Evolutionary conservation across 306 rosid genomes (phyloP).

Genomic region (Nissolia schottii): DNA sequence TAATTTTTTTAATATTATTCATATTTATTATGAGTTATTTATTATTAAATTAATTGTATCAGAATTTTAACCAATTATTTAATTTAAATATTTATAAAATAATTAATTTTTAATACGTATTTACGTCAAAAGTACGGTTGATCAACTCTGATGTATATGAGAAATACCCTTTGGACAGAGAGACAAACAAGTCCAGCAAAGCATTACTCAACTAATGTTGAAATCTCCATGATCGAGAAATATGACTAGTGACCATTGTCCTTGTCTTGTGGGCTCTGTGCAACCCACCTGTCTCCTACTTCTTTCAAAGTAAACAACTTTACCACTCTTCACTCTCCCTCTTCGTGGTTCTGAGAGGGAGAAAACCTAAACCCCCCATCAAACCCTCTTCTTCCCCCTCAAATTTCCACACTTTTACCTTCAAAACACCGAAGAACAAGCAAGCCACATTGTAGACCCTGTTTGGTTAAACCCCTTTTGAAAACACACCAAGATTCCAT

Average conservation of each 20-base stretch:
- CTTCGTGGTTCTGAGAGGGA: neutral
- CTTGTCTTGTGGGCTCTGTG: slow-evolving; percentile 27
- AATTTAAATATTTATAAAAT: too few relatives aligned
- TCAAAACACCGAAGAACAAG: neutral
- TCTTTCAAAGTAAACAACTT: neutral
- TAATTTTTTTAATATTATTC: too few relatives aligned
- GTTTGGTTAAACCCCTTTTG: neutral
- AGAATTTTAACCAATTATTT: too few relatives aligned
- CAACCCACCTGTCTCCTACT: slow-evolving; percentile 30
- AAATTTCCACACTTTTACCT: neutral
- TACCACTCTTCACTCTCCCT: neutral
- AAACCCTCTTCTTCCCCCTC: neutral
- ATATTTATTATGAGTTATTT: too few relatives aligned
- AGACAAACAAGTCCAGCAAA: slow-evolving; percentile 38
- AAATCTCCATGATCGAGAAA: slow-evolving; percentile 32
- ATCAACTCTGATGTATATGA: too few relatives aligned
- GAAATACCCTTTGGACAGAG: too few relatives aligned
- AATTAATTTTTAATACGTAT: too few relatives aligned
- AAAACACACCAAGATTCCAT: neutral
- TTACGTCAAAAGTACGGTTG: too few relatives aligned
- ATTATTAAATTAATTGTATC: too few relatives aligned
- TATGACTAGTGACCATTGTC: neutral
- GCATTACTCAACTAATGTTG: slow-evolving; percentile 17
- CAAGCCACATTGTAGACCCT: neutral
- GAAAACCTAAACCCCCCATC: slow-evolving; percentile 23